phyloP scores from a whole-genome alignment of 106 monocot genomes.

The Posidonia australis region DNA sequence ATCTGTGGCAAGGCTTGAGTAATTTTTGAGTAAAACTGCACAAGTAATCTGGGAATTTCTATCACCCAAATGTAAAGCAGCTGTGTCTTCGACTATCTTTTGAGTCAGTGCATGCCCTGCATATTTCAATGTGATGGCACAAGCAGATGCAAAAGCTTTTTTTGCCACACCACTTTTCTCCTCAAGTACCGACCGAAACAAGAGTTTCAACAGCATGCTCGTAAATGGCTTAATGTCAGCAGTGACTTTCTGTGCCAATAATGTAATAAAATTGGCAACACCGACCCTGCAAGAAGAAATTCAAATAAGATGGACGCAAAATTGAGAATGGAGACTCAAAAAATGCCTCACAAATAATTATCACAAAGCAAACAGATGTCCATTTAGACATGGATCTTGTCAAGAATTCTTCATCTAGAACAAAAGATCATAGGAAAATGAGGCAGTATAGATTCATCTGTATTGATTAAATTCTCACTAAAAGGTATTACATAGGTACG shows the following conservation, averaged over 20 bases:
- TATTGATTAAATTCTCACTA: too few species aligned
- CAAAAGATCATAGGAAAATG: too few species aligned
- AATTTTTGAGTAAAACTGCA: slow-evolving; percentile 69
- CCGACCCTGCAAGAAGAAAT: slow-evolving; percentile 61
- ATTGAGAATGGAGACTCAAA: too few species aligned
- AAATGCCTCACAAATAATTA: too few species aligned
- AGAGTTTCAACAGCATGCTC: slow-evolving; percentile 41
- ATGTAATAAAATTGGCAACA: slow-evolving; percentile 77
- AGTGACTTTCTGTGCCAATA: slow-evolving; percentile 71
- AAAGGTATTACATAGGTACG: too few species aligned
- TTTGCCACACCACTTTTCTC: slow-evolving; percentile 81
- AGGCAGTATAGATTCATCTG: too few species aligned
- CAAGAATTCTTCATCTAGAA: too few species aligned
- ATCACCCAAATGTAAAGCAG: slow-evolving; percentile 66
- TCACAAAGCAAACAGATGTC: too few species aligned
- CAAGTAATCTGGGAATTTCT: slow-evolving; percentile 80
- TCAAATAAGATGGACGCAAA: too few species aligned
- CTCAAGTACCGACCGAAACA: slow-evolving; percentile 62
- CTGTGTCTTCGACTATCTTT: slow-evolving; percentile 75
- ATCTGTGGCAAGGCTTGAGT: slow-evolving; percentile 61
- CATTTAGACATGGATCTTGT: too few species aligned
- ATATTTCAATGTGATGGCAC: slow-evolving; percentile 60
- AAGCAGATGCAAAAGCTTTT: slow-evolving; percentile 75
- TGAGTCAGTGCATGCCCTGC: slow-evolving; percentile 52
- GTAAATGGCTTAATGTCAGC: slow-evolving; percentile 64